Evolutionary conservation across 306 rosid genomes (phyloP), one percentile per base, ranked within the genome.

Genomic region (Canavalia ensiformis): DNA sequence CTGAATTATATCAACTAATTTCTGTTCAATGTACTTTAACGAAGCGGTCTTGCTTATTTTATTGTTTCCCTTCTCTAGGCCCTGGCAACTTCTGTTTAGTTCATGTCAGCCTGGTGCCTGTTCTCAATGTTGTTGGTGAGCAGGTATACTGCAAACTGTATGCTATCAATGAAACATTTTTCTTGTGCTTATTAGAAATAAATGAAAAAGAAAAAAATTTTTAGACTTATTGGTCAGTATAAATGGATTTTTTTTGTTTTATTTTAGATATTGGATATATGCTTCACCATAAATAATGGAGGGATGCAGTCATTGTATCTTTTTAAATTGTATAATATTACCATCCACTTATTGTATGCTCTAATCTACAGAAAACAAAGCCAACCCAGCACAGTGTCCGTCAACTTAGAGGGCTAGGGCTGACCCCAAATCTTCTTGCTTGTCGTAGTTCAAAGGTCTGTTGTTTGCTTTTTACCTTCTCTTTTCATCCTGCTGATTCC

Each of bases 341-440:
- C 62, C 71, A 34, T 54, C 41, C 10, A 75, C 75, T 58, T 73
- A 62, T 59, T 81, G 66, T 29, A 69, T 41, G 57, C 37, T 75
- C 76, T 54, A 49, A 72, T 80, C 44, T 86, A 72, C 83, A 92
- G 95, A 92, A 92, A 88, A 92, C 97, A 75, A 92, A 92, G 78
- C 97, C 97, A 62, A 92, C 97, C 69, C 97, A 92, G 64, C 94
- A 90, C 66, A 92, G 97, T 77, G 97, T 92, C 65, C 92, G 95
- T 7, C 93, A 87, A 77, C 97, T 92, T 29, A 85, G 97, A 85
- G 93, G 93, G 51, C 85, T 89, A 76, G 97, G 97, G 59, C 78
- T 92, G 90, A 72, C 87, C 66, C 97, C 95, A n/a, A 63, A 92
- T 80, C 86, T 92, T 82, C 93, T 92, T 50, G 97, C 95, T 78